Base-by-base conservation (phyloP, 805 yeast species). In the Danielia reshetovae region DNA sequence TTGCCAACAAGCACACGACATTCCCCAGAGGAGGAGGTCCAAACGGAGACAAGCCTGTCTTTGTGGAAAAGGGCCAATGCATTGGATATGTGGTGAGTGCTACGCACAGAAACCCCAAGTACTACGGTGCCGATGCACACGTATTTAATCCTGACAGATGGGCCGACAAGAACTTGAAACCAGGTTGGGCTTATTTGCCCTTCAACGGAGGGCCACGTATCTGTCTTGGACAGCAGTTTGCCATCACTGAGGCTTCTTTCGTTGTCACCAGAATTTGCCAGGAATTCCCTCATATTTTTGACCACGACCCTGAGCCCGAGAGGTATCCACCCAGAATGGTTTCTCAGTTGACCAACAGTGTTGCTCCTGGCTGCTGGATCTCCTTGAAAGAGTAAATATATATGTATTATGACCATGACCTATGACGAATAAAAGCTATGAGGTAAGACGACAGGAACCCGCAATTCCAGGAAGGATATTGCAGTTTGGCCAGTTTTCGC, bases 191-290 rank as follows among this genome's bases (percentile, higher is more conserved):
- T 7, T 40, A 35, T 12, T 31, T 43, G 30, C 47, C 47, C 2
- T 43, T 43, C 25, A 40, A 40, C 17, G 43, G 45, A 7, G 47
- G 47, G 4, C 47, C 47, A 3, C 32, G 47, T 3, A 43, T 43
- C 13, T 43, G 47, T 32, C 36, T 43, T 33, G 46, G 46, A 4
- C 48, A 43, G 57, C 77, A 73, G 52, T 72, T 71, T 52, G 79
- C 78, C 5, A 24, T 38, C 19, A 32, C 34, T 19, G 30, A 38
- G 21, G 30, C 37, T 19, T n/a, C 24, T 8, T 30, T 35, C 23
- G 36, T 33, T 23, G 23, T 33, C 13, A 13, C 19, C 11, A 27
- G 36, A 23, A 27, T 18, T 24, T 11, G 27, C 19, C 31, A 38
- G 19, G 22, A 38, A 13, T 25, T 31, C 26, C 21, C 36, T 31